phyloP scores from a whole-genome alignment of 2,329 filamentous ascomycete genomes.

The Penicillium sp. region DNA sequence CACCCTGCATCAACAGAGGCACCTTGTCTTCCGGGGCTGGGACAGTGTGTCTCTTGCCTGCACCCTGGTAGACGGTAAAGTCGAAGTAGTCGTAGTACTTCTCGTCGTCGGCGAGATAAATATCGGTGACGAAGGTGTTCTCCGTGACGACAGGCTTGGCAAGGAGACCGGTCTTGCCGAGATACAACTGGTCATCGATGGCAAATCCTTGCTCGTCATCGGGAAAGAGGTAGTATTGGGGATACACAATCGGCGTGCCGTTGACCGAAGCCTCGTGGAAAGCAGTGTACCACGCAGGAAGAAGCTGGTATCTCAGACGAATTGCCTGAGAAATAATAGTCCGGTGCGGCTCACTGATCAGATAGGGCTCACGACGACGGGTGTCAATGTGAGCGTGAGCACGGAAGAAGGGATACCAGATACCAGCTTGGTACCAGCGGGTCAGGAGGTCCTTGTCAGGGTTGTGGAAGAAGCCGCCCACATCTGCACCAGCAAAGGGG shows the following conservation, averaged over 20 bases:
- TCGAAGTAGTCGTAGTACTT: conserved; percentile 96
- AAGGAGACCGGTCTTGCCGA: conserved; percentile 85
- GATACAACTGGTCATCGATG: conserved; percentile 89
- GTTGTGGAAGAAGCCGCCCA: conserved; percentile 97
- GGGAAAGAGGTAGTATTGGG: conserved; percentile 91
- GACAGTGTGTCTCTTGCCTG: conserved; percentile 68
- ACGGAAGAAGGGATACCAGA: conserved; percentile 98
- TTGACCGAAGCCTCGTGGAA: conserved; percentile 85
- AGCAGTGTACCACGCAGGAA: conserved; percentile 95
- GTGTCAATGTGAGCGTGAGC: conserved; percentile 96
- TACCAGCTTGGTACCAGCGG: conserved; percentile 94
- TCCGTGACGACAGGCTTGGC: conserved; percentile 85
- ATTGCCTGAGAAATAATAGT: conserved; percentile 84
- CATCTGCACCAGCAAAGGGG: conserved; percentile 91
- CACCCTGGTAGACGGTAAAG: conserved; percentile 71
- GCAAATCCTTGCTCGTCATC: conserved; percentile 80
- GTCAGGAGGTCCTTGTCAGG: conserved; percentile 87
- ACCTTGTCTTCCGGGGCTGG: conserved; percentile 80
- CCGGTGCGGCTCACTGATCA: conserved; percentile 79
- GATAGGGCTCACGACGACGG: conserved; percentile 88
- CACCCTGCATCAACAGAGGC: conserved; percentile 86
- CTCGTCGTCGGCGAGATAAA: conserved; percentile 87
- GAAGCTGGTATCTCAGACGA: conserved; percentile 80
- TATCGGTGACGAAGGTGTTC: conserved; percentile 67
- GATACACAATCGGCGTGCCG: conserved; percentile 82